Percentiles rank a stretch among this genome's conserved stretches.
phyloP scores from a whole-genome alignment of 306 rosid species.

The Notholithocarpus densiflorus region DNA sequence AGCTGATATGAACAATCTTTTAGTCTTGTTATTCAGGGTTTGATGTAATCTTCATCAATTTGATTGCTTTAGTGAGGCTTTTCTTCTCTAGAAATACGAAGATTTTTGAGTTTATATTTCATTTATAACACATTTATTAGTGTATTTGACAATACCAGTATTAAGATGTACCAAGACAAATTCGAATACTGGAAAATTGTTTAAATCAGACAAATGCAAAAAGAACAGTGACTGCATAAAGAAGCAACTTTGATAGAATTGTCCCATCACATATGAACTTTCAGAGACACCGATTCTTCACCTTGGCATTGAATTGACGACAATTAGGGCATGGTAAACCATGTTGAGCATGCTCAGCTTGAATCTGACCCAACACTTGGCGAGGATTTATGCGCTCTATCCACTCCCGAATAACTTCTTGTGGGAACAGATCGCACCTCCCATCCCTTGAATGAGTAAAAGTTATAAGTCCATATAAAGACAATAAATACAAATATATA shows the following conservation, averaged over 20 bases:
- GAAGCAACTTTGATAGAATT: neutral
- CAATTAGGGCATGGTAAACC: constrained; percentile 67
- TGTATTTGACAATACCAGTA: neutral
- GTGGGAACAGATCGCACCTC: constrained; percentile 72
- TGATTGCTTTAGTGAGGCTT: neutral
- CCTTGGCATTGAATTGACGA: constrained; percentile 89
- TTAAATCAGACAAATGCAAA: neutral
- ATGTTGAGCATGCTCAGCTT: constrained; percentile 41
- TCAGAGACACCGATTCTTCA: constrained; percentile 18
- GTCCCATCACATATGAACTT: neutral
- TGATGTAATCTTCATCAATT: constrained; percentile 8
- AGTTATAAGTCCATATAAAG: constrained; percentile 19
- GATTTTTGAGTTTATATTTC: neutral
- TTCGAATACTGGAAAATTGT: neutral
- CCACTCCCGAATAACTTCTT: constrained; percentile 56
- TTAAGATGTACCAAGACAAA: neutral
- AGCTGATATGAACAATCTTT: too few species aligned
- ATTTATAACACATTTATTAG: neutral
- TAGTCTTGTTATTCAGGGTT: too few species aligned
- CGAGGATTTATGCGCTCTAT: constrained; percentile 60
- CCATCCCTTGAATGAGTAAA: constrained; percentile 51
- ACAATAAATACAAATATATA: constrained; percentile 4
- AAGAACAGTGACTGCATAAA: neutral
- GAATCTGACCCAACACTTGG: constrained; percentile 59
- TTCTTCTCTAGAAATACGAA: neutral